Evolutionary conservation across 305 asterid genomes (phyloP).

Genomic region (Ajuga reptans): DNA sequence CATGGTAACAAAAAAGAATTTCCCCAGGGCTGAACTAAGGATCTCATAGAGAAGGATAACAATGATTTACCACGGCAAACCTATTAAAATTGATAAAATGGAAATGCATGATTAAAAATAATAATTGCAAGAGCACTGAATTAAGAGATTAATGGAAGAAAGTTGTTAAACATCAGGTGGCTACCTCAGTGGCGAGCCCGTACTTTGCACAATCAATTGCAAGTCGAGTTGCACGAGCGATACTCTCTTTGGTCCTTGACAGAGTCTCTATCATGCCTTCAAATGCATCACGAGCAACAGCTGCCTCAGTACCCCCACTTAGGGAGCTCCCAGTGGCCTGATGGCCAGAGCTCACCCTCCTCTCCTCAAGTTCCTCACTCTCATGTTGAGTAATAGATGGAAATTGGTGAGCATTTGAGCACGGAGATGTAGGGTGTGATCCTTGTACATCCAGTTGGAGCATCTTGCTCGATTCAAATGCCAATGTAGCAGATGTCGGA

Average conservation of each 20-base stretch:
- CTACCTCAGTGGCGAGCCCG: conserved; percentile 84
- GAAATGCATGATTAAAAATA: not conserved
- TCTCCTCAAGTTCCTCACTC: conserved; percentile 58
- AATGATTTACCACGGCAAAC: not conserved
- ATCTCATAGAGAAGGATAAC: not conserved
- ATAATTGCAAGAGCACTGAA: not conserved
- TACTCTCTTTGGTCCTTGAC: conserved; percentile 94
- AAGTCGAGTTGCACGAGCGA: conserved; percentile 91
- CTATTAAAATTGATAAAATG: not conserved
- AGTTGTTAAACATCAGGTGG: conserved; percentile 5
- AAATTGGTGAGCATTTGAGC: conserved; percentile 37
- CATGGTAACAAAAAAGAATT: not conserved
- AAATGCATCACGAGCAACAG: conserved; percentile 95
- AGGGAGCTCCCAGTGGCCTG: conserved; percentile 53
- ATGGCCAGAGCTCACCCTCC: conserved; percentile 55
- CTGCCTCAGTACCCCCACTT: conserved; percentile 89
- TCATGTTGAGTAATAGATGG: conserved; percentile 48
- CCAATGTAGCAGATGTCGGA: conserved; percentile 37
- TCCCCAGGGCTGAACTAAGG: not conserved
- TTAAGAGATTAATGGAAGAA: not conserved
- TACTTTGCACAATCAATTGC: conserved; percentile 93
- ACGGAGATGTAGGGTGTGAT: conserved; percentile 37
- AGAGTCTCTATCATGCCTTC: conserved; percentile 97
- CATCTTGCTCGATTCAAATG: conserved; percentile 39
- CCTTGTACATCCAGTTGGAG: conserved; percentile 41